These are phyloP conservation scores for Termitomyces sp. DNA, from an alignment of 768 basidiomycete species.

Conservation along the genomic window DNA sequence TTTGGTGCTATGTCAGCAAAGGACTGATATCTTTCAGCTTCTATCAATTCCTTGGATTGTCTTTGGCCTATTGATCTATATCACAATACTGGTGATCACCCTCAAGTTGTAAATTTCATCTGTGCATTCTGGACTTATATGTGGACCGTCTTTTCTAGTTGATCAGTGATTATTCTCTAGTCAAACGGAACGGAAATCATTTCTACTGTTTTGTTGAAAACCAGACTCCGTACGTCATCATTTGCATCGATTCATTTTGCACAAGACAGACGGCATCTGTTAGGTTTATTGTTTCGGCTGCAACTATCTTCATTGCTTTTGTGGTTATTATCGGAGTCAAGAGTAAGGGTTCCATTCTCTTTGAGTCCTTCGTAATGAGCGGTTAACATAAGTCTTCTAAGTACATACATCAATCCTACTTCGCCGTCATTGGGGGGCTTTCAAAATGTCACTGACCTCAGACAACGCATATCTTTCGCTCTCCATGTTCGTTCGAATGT, in stretches of 20 bases:
- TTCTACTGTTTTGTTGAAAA: neutral
- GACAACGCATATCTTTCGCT: neutral
- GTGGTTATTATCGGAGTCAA: neutral
- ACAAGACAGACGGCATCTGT: too few relatives aligned
- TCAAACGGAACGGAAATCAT: neutral
- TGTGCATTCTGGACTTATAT: neutral
- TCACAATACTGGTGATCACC: neutral
- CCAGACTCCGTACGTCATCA: neutral
- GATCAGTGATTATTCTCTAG: neutral
- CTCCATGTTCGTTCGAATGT: neutral
- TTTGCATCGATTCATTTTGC: neutral
- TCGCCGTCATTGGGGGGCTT: neutral
- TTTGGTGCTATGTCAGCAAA: neutral
- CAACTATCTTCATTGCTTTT: neutral
- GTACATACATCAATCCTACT: neutral
- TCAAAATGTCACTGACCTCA: neutral
- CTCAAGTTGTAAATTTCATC: too few relatives aligned
- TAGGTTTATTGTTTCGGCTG: neutral
- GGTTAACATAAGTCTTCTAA: neutral
- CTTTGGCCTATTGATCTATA: neutral
- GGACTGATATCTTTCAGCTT: neutral
- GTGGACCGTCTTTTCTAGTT: neutral
- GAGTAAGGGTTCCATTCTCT: neutral
- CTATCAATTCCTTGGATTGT: neutral
- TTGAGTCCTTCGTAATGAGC: neutral